A percentile compares a stretch with the other conserved stretches of the same genome.
Evolutionary conservation across 2,329 filamentous ascomycete species (phyloP).

Genomic region (Amphichorda felina): DNA sequence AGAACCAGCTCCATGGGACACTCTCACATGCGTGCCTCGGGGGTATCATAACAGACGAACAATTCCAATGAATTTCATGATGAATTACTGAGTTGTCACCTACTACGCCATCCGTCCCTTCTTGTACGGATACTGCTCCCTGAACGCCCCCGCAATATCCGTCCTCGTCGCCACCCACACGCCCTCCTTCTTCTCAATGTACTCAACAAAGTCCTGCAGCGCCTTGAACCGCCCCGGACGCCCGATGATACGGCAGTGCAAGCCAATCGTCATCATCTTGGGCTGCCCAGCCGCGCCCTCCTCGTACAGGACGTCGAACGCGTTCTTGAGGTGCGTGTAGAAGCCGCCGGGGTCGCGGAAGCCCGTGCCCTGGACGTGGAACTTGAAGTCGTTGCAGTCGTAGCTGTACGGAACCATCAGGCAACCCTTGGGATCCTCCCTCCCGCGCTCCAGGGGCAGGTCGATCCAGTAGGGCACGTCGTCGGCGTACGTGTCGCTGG

Average conservation of each 20-base stretch:
- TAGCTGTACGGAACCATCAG: constrained; percentile 42
- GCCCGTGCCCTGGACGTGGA: constrained; percentile 23
- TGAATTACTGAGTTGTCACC: background rate
- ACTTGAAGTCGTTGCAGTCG: constrained; percentile 42
- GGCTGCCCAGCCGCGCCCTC: constrained; percentile 33
- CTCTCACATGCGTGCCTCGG: no score
- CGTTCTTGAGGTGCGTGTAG: constrained; percentile 32
- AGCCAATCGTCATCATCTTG: constrained; percentile 46
- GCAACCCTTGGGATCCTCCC: constrained; percentile 28
- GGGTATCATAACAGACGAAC: no score
- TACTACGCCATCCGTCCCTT: constrained; percentile 20
- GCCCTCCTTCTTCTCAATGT: constrained; percentile 35
- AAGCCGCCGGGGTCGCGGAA: constrained; percentile 32
- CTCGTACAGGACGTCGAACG: constrained; percentile 41
- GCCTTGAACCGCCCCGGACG: constrained; percentile 38
- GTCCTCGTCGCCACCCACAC: constrained; percentile 42
- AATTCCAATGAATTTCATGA: background rate
- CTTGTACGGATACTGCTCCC: constrained; percentile 32
- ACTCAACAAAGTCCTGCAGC: constrained; percentile 38
- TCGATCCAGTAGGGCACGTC: constrained; percentile 45
- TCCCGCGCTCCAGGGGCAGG: constrained; percentile 31
- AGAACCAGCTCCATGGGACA: no score
- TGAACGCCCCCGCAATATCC: constrained; percentile 38
- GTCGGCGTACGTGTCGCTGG: constrained; percentile 38
- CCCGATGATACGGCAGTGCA: constrained; percentile 40